These are phyloP conservation scores for Cucurbitaria berberidis DNA, from an alignment of 2,329 filamentous ascomycete species.

Conservation along the genomic window DNA sequence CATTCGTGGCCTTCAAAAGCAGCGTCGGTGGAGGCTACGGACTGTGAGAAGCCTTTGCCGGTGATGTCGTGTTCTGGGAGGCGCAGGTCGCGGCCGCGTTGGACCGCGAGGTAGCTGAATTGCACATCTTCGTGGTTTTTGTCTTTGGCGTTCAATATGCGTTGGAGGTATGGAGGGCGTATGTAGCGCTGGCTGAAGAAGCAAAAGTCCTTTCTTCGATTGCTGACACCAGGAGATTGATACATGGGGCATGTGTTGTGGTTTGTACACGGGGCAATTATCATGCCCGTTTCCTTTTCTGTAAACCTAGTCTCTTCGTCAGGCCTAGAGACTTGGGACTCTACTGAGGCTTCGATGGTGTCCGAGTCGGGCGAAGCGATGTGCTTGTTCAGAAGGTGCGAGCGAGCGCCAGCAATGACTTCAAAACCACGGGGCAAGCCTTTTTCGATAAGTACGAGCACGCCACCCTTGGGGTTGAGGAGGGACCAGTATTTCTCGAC, in stretches of 20 bases:
- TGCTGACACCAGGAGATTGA: conserved; percentile 68
- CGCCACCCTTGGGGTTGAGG: conserved; percentile 80
- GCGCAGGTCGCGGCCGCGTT: conserved; percentile 72
- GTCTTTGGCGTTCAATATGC: conserved; percentile 70
- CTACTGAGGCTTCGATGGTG: conserved; percentile 45
- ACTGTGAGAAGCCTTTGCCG: conserved; percentile 53
- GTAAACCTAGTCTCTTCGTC: conserved; percentile 41
- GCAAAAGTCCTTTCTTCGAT: conserved; percentile 86
- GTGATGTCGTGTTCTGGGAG: conserved; percentile 39
- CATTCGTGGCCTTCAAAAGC: conserved; percentile 75
- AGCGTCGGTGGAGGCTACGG: conserved; percentile 63
- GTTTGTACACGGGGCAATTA: conserved; percentile 77
- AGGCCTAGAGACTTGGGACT: conserved; percentile 52
- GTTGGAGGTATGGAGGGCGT: conserved; percentile 80
- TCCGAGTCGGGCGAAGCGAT: conserved; percentile 67
- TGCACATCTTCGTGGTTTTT: conserved; percentile 88
- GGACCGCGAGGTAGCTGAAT: conserved; percentile 88
- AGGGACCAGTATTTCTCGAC: conserved; percentile 90
- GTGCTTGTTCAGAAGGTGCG: conserved; percentile 76
- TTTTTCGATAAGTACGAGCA: conserved; percentile 89
- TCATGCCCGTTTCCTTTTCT: conserved; percentile 66
- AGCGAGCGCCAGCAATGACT: conserved; percentile 82
- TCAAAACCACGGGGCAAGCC: conserved; percentile 92
- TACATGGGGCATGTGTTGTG: conserved; percentile 92
- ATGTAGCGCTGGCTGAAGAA: conserved; percentile 90